Evolutionary conservation across 768 basidiomycete genomes (phyloP), one percentile per base, ranked within the genome.

Genomic region (Podaxis sp.): DNA sequence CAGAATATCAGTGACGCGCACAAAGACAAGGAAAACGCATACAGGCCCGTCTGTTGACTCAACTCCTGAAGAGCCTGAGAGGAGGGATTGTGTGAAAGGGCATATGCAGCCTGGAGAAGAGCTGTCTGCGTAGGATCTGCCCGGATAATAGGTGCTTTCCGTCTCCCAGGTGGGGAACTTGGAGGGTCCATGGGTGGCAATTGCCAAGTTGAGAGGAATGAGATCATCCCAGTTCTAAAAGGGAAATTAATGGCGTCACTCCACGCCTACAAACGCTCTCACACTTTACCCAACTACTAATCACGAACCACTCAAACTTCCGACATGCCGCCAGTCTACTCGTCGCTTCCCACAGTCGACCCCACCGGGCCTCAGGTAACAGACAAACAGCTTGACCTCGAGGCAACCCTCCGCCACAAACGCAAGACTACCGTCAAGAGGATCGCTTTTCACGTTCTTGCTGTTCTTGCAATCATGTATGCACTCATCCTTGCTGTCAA

Each of bases 11-110:
- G 33, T 40, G 10, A 33, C 51, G 53, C 50, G 37, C 56, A 17
- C 10, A 33, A 24, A 13, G 11, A 51, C 58, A 53, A 38, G 51
- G 51, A 62, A 33, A 48, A 60, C 30, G 70, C 77, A 66, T 72
- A 77, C 77, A 78, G 68, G 59, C 72, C 71, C n/a, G 71, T 75
- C 51, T 73, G 66, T 12, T 68, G 65, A 62, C 69, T 70, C 40
- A 79, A 65, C 17, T 63, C 66, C 26, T 66, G 58, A n/a, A 73
- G 53, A 44, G 72, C 66, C n/a, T 68, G 60, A 4, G 66, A 55
- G 26, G 69, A 65, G n/a, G 69, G 58, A 8, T 56, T 26, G n/a
- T 67, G 56, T 10, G 74, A 72, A 7, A 64, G 36, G 7, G 65
- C 62, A 53, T 68, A 76, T 2, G 69, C 73, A 22, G 65, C 66